A percentile compares a stretch with the other conserved stretches of the same genome.
These are phyloP conservation scores for Dalbergia cultrata DNA, from an alignment of 306 rosid species.

Conservation along the genomic window DNA sequence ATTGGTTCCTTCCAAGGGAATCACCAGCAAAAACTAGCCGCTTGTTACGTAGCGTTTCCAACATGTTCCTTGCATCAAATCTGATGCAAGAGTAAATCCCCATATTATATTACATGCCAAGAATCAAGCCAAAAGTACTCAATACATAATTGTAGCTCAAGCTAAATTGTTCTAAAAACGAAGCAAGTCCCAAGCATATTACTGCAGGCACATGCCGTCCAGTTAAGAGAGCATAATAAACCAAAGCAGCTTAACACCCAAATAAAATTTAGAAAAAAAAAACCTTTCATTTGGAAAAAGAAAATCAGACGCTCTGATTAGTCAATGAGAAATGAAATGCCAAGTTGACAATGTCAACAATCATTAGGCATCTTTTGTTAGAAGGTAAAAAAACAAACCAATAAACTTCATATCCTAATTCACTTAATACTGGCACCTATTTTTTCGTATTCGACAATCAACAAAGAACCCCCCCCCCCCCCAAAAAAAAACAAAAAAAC, in stretches of 20 bases:
- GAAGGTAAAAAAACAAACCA: constrained; percentile 8
- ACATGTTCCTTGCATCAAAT: constrained; percentile 77
- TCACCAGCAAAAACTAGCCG: constrained; percentile 92
- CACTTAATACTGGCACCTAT: background rate
- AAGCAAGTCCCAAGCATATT: constrained; percentile 27
- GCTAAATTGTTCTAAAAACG: constrained; percentile 8
- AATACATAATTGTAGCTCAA: constrained; percentile 8
- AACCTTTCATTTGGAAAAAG: background rate
- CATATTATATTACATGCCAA: constrained; percentile 35
- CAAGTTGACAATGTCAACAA: constrained; percentile 19
- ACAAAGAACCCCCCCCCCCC: constrained; percentile 7
- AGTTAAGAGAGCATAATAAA: constrained; percentile 30
- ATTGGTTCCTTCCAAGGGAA: constrained; percentile 93
- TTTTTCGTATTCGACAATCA: background rate
- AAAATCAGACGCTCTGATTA: constrained; percentile 10
- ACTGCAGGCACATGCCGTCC: constrained; percentile 15
- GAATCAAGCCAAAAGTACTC: background rate
- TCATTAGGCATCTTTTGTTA: constrained; percentile 3
- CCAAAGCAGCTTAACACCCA: constrained; percentile 2
- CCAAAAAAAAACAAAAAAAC: no score
- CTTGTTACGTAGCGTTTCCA: constrained; percentile 70
- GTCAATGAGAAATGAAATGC: constrained; percentile 31
- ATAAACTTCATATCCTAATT: background rate
- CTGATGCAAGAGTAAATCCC: constrained; percentile 55
- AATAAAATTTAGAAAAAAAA: background rate